Conservation (phyloP, 2,329 filamentous ascomycete genomes). For the Corinectria fuckeliana region DNA sequence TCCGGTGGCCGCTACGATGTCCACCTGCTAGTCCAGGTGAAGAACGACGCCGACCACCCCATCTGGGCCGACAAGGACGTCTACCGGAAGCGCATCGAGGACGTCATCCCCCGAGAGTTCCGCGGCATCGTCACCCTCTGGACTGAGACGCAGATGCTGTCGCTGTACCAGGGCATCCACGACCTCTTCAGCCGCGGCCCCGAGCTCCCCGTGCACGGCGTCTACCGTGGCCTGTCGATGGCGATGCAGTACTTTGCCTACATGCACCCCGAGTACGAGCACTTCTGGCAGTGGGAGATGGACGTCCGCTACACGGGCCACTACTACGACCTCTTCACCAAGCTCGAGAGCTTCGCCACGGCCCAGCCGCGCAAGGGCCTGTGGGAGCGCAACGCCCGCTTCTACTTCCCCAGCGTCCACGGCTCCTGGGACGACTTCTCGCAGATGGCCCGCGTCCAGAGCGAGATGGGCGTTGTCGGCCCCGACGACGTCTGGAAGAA, state of each 20-base stretch:
- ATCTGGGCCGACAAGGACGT: constrained; percentile 78
- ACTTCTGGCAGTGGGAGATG: constrained; percentile 97
- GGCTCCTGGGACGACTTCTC: constrained; percentile 82
- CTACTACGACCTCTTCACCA: constrained; percentile 77
- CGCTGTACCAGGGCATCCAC: constrained; percentile 86
- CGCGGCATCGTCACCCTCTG: constrained; percentile 87
- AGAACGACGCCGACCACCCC: constrained; percentile 74
- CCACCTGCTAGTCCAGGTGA: constrained; percentile 84
- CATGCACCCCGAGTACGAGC: constrained; percentile 86
- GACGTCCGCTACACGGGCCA: constrained; percentile 90
- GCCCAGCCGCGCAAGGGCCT: constrained; percentile 79
- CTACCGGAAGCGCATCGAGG: constrained; percentile 71
- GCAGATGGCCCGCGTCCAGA: constrained; percentile 75
- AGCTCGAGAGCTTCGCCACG: constrained; percentile 72
- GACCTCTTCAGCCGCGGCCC: constrained; percentile 72
- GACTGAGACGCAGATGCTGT: constrained; percentile 92
- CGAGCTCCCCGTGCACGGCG: constrained; percentile 82
- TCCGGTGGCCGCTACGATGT: constrained; percentile 89
- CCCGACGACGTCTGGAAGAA: constrained; percentile 72
- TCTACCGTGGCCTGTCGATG: constrained; percentile 93
- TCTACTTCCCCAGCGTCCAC: constrained; percentile 79
- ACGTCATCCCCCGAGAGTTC: constrained; percentile 82
- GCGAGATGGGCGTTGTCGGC: constrained; percentile 70
- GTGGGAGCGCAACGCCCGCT: constrained; percentile 81
- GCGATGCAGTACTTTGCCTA: constrained; percentile 93